Percentiles rank a stretch among this genome's conserved stretches.
These are phyloP conservation scores for Platismatia glauca DNA, from an alignment of 495 filamentous ascomycete species.

Conservation along the genomic window DNA sequence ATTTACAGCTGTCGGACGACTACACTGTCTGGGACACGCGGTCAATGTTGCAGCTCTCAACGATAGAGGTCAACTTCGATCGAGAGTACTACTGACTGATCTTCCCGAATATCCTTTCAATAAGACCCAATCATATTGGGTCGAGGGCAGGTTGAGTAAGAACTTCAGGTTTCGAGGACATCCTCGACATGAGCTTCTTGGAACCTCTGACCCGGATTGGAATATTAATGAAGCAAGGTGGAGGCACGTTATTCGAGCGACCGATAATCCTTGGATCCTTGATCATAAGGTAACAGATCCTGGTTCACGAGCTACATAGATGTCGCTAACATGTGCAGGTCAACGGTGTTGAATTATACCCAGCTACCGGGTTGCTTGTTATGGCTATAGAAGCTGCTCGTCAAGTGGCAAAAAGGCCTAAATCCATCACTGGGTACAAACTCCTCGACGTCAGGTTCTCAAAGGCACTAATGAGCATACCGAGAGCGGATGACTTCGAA, in stretches of 20 bases:
- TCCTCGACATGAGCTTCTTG: slow-evolving; percentile 31
- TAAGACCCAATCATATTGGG: slow-evolving; percentile 27
- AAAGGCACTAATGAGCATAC: too few relatives aligned
- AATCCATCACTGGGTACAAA: too few relatives aligned
- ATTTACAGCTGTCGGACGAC: neutral
- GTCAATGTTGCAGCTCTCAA: too few relatives aligned
- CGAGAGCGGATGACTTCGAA: too few relatives aligned
- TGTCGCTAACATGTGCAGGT: too few relatives aligned
- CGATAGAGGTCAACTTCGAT: too few relatives aligned
- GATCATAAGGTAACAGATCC: slow-evolving; percentile 10
- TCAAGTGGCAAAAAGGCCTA: too few relatives aligned
- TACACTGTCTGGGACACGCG: neutral
- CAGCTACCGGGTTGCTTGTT: too few relatives aligned
- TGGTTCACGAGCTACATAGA: too few relatives aligned
- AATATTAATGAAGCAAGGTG: slow-evolving; percentile 8
- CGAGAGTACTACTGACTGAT: neutral
- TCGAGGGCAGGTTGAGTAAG: neutral
- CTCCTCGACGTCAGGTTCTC: too few relatives aligned
- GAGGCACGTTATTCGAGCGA: slow-evolving; percentile 10
- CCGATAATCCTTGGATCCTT: slow-evolving; percentile 9
- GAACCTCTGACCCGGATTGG: slow-evolving; percentile 18
- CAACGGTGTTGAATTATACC: too few relatives aligned
- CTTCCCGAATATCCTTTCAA: slow-evolving; percentile 18
- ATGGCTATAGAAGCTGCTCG: too few relatives aligned
- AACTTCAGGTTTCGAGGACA: slow-evolving; percentile 25